Base-by-base conservation (phyloP, 2,329 filamentous ascomycete species). In the Alternaria ethzedia region DNA sequence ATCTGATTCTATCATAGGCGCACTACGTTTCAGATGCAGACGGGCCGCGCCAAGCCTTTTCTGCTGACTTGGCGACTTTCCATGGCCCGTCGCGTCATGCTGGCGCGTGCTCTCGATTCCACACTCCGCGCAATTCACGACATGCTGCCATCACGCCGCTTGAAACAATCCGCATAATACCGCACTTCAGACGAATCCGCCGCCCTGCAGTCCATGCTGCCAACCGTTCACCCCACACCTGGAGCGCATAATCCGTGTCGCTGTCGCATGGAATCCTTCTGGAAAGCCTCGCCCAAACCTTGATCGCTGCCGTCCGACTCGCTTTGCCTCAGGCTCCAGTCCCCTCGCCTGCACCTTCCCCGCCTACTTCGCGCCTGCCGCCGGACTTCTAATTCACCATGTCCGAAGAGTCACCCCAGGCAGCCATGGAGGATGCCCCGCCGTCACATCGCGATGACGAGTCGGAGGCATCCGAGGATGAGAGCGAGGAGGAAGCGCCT, bases 401-500 rank as follows among this genome's bases (percentile, higher is more conserved):
- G 70, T 63, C 63, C 20, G 66, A 66, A 43, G 56, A 63, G 11
- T 49, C 61, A 49, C 63, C 73, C 56, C 62, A 65, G 43, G 61
- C 59, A 23, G 64, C 64, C 57, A 63, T 54, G 25, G 54, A 61
- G 9, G 46, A 65, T 49, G 65, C 50, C 44, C 61, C 69, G 26
- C 64, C 58, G 8, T 63, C 67, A 20, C 65, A 65, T 25, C 68
- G 57, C 61, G 58, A 70, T 55, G 71, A 57, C 17, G 45, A 61
- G 10, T 58, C 57, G 4, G 67, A 69, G 20, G 65, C 66, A 13
- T 71, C 70, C 20, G 72, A 70, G 13, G 65, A 69, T 41, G 74
- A 75, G 23, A 73, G 71, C 59, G 78, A 77, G 23, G 36, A 68
- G n/a, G 74, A 77, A 32, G 63, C 71, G 44, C 73, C 76, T 8